Evolutionary conservation across 2,329 filamentous ascomycete species (phyloP).

Genomic region (Alternaria metachromatica): DNA sequence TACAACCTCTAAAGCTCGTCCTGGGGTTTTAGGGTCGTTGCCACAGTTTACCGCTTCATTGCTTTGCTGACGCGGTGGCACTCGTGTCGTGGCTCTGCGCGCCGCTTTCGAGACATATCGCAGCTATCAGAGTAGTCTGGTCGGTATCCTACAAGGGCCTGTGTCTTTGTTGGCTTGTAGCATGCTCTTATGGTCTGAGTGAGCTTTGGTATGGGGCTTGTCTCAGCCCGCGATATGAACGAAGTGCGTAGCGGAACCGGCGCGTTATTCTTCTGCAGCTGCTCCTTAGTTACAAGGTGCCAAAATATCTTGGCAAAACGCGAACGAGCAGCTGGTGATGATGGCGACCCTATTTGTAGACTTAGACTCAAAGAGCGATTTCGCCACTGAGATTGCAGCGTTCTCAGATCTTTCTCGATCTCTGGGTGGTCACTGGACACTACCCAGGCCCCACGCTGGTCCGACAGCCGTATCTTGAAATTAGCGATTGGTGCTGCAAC

Average conservation of each 20-base stretch:
- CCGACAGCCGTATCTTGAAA: constrained; percentile 32
- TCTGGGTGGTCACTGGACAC: constrained; percentile 22
- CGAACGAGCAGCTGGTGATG: not conserved
- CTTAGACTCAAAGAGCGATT: not conserved
- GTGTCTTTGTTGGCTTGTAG: not conserved
- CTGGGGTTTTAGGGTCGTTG: not conserved
- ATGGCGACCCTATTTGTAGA: not conserved
- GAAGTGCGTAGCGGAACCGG: constrained; percentile 15
- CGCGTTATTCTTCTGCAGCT: constrained; percentile 27
- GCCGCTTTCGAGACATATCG: not conserved
- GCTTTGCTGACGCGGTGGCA: not conserved
- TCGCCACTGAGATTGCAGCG: constrained; percentile 16
- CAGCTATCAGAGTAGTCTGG: not conserved
- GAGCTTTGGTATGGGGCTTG: not conserved
- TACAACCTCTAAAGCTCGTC: not conserved
- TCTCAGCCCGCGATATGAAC: not conserved
- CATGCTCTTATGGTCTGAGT: not conserved
- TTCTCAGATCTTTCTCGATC: constrained; percentile 19
- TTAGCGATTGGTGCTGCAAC: constrained; percentile 27
- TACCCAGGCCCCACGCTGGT: constrained; percentile 21
- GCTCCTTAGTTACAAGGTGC: constrained; percentile 6
- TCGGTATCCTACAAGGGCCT: not conserved
- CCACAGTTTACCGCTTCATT: not conserved
- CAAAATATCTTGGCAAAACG: constrained; percentile 12
- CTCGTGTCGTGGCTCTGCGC: not conserved